Evolutionary conservation across 148 eudicot species (phyloP), one percentile per base, ranked within the genome.

Genomic region (Fagopyrum esculentum): DNA sequence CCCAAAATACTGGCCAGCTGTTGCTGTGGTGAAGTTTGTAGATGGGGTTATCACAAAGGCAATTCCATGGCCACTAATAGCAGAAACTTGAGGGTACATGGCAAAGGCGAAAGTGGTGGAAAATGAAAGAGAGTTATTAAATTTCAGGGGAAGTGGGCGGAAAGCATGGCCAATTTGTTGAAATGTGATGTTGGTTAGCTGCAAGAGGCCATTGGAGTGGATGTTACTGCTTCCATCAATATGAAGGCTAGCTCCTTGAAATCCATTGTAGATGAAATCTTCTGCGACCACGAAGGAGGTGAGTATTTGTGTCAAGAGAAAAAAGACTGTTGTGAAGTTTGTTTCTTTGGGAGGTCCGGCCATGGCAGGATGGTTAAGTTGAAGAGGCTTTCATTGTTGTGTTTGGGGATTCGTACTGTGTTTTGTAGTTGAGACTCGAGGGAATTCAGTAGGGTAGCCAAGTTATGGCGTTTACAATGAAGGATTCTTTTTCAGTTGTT

Each of bases 121-220:
- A 46, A 69, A 69, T 16, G 73, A 69, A 8, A 69, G 50, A 26
- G 75, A 73, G 2, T 40, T 40, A 7, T 74, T 40, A 51, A 74
- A 46, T 19, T 77, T 83, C 46, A 85, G 75, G 11, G 48, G 72
- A 16, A 83, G 11, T 8, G 78, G 8, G 71, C 77, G 79, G 13
- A 85, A 85, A 49, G 83, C 88, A 64, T 87, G 90, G 12, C 90
- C 90, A 30, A 69, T 77, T 10, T 66, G 7, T 45, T 74, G 69
- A 4, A 3, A 4, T 16, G 76, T 74, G 0, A 75, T 71, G 77
- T 87, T 83, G 61, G 90, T 84, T 30, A 87, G 64, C 17, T 70
- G 68, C 4, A 87, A 77, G 22, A 84, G 46, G 29, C 80, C 86
- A 59, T 59, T 59, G 43, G 73, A 77, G 22, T 44, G 47, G 47